Evolutionary conservation across 2,329 filamentous ascomycete species (phyloP).

Genomic region (Colletotrichum camelliae): DNA sequence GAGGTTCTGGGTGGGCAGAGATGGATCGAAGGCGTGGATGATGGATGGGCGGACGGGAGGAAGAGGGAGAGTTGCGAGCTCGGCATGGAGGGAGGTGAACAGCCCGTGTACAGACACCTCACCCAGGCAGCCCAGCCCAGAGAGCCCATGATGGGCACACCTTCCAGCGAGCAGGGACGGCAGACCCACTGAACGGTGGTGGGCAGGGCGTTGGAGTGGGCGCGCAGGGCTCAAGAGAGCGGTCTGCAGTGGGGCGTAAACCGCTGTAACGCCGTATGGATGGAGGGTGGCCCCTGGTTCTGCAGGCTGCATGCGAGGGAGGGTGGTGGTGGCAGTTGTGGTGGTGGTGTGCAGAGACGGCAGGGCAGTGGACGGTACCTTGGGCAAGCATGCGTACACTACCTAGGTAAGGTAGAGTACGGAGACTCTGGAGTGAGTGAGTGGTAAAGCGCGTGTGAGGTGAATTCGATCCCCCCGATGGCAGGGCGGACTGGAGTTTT

Average conservation of each 20-base stretch:
- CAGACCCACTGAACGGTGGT: neutral
- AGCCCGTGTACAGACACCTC: neutral
- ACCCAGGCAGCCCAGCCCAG: neutral
- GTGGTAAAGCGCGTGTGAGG: neutral
- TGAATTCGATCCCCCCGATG: neutral
- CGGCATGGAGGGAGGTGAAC: neutral
- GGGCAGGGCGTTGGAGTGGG: neutral
- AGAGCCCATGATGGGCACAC: neutral
- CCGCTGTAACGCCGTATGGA: neutral
- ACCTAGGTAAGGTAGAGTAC: neutral
- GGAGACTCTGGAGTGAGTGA: neutral
- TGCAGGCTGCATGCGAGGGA: neutral
- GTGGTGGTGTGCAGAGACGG: neutral
- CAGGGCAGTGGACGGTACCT: neutral
- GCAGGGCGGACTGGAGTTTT: slow-evolving; percentile 6
- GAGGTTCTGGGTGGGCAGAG: neutral
- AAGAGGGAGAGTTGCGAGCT: neutral
- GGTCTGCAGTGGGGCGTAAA: neutral
- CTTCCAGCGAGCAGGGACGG: neutral
- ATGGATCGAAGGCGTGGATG: neutral
- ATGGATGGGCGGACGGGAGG: neutral
- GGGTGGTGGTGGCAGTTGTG: neutral
- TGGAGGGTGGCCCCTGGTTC: neutral
- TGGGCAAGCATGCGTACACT: neutral
- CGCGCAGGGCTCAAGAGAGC: neutral